A percentile compares a stretch with the other conserved stretches of the same genome.
These are phyloP conservation scores for Ustilago cynodontis DNA, from an alignment of 1,284 basidiomycete genomes.

Conservation along the genomic window DNA sequence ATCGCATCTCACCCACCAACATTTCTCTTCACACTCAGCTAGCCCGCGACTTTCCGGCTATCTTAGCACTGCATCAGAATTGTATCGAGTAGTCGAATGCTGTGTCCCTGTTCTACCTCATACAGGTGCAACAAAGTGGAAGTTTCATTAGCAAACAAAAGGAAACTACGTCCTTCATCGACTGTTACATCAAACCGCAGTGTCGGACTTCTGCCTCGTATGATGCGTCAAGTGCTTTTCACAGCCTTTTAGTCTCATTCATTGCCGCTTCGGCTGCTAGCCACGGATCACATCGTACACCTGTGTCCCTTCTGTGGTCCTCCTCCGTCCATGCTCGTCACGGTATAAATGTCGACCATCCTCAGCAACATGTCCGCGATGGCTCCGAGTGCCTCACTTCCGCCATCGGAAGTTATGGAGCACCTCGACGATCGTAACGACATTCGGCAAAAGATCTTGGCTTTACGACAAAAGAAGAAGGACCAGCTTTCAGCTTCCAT, in stretches of 20 bases:
- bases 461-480: slow-evolving; percentile 24
- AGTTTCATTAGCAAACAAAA: not conserved
- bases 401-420: not conserved
- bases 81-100: not conserved
- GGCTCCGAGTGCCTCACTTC: too few species aligned
- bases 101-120: not conserved
- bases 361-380: not conserved
- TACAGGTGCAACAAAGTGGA: too few species aligned
- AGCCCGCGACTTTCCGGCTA: not conserved
- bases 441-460: slow-evolving; percentile 13
- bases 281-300: not conserved
- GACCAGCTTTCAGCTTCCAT: slow-evolving; percentile 6
- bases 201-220: not conserved
- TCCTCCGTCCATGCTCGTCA: not conserved
- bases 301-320: not conserved
- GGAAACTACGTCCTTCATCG: not conserved
- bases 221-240: not conserved
- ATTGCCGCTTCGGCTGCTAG: not conserved
- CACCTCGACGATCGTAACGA: slow-evolving; percentile 8
- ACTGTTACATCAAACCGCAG: not conserved
- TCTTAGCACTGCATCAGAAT: not conserved
- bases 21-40: not conserved
- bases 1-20: not conserved
- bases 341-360: not conserved
- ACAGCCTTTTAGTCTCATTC: not conserved